Conservation (phyloP, 2,329 filamentous ascomycete genomes). For the Colletotrichum sp. region DNA sequence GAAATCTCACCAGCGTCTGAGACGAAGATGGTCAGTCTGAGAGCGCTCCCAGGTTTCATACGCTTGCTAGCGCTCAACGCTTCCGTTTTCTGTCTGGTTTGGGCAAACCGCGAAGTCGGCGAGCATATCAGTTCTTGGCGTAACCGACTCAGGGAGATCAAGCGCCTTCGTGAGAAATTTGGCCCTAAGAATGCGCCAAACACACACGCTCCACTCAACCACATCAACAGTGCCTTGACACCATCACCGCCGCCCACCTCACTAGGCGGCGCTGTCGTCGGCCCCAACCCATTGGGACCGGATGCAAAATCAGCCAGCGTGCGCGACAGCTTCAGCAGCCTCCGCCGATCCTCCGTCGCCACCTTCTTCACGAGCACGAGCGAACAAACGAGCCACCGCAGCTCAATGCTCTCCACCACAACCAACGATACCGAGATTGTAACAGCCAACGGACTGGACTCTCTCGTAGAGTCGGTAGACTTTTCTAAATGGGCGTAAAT, state of each 20-base stretch:
- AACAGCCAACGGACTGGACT: slow-evolving; percentile 31
- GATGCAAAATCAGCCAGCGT: slow-evolving; percentile 53
- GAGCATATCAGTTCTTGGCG: slow-evolving; percentile 92
- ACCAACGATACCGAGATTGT: slow-evolving; percentile 60
- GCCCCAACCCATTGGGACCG: slow-evolving; percentile 16
- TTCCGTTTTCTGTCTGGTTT: slow-evolving; percentile 92
- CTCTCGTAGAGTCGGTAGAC: slow-evolving; percentile 41
- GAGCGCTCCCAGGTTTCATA: slow-evolving; percentile 83
- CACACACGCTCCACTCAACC: slow-evolving; percentile 24
- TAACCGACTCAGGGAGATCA: slow-evolving; percentile 84
- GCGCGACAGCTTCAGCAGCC: slow-evolving; percentile 65
- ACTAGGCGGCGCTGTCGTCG: slow-evolving; percentile 32
- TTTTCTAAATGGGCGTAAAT: slow-evolving; percentile 43
- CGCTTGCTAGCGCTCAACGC: slow-evolving; percentile 90
- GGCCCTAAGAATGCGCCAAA: slow-evolving; percentile 48
- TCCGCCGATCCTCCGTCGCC: slow-evolving; percentile 68
- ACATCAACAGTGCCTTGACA: slow-evolving; percentile 30
- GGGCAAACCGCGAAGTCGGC: slow-evolving; percentile 76
- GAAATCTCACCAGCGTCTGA: slow-evolving; percentile 90
- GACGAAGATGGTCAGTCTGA: slow-evolving; percentile 85
- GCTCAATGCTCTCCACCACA: slow-evolving; percentile 58
- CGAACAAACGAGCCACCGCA: slow-evolving; percentile 63
- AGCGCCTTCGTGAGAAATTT: slow-evolving; percentile 76
- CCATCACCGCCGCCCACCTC: slow-evolving; percentile 34
- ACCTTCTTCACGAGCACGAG: slow-evolving; percentile 67